phyloP scores from a whole-genome alignment of 2,329 filamentous ascomycete genomes.

The Diaporthe sp. region DNA sequence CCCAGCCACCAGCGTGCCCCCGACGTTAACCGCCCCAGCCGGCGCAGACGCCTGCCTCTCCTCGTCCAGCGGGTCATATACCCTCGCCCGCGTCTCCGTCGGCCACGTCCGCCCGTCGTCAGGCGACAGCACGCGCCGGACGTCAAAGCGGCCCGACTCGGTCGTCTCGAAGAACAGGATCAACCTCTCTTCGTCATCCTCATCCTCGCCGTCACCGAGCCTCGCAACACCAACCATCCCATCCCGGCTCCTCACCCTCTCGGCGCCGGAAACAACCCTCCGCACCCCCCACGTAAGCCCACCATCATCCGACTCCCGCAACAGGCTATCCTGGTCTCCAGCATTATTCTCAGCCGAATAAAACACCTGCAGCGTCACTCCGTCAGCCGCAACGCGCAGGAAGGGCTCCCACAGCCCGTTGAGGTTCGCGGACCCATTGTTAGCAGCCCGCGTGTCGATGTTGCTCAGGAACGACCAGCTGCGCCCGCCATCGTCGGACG shows the following conservation, averaged over 20 bases:
- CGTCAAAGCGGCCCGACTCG: conserved; percentile 45
- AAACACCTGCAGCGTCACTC: conserved; percentile 51
- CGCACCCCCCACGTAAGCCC: conserved; percentile 50
- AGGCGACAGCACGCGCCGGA: conserved; percentile 49
- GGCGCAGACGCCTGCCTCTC: conserved; percentile 51
- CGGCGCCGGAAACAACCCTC: conserved; percentile 48
- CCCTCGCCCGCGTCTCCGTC: conserved; percentile 40
- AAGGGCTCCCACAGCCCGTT: conserved; percentile 60
- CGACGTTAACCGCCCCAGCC: conserved; percentile 51
- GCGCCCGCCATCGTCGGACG: conserved; percentile 53
- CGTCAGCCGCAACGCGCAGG: conserved; percentile 49
- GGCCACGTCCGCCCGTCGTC: conserved; percentile 56
- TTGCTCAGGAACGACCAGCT: conserved; percentile 48
- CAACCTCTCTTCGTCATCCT: conserved; percentile 43
- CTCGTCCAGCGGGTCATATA: conserved; percentile 47
- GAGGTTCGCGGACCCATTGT: conserved; percentile 21
- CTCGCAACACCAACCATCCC: conserved; percentile 56
- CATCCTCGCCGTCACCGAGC: conserved; percentile 30
- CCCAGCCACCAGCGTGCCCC: conserved; percentile 52
- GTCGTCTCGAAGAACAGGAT: conserved; percentile 57
- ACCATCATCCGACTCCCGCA: conserved; percentile 51
- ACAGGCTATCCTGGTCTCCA: conserved; percentile 53
- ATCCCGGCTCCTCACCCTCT: conserved; percentile 48
- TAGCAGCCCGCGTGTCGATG: conserved; percentile 40
- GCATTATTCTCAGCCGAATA: conserved; percentile 53